Evolutionary conservation across 2,329 filamentous ascomycete genomes (phyloP).

Genomic region (Fusarium virguliforme): DNA sequence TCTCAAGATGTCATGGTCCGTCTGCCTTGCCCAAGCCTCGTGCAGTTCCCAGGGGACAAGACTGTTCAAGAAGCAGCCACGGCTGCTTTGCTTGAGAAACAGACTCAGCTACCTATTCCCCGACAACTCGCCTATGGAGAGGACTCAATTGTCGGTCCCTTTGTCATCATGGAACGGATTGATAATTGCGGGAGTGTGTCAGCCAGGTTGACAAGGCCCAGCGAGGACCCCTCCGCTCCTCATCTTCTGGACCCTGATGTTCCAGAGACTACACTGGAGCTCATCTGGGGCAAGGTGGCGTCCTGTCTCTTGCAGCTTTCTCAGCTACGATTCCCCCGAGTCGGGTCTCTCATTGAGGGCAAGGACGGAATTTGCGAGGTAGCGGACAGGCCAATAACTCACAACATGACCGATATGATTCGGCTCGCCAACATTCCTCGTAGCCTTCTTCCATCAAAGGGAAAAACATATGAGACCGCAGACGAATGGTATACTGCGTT

Average conservation of each 20-base stretch:
- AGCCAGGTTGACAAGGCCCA: background rate
- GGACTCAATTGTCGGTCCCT: slow-evolving; percentile 16
- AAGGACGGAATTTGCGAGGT: slow-evolving; percentile 50
- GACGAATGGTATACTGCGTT: slow-evolving; percentile 59
- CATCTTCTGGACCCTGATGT: slow-evolving; percentile 45
- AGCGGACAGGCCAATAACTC: slow-evolving; percentile 56
- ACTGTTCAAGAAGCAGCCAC: slow-evolving; percentile 32
- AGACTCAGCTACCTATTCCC: slow-evolving; percentile 27
- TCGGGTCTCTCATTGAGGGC: slow-evolving; percentile 57
- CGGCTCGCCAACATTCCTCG: slow-evolving; percentile 50
- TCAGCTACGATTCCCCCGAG: slow-evolving; percentile 54
- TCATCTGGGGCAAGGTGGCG: slow-evolving; percentile 58
- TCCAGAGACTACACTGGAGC: slow-evolving; percentile 42
- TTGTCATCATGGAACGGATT: slow-evolving; percentile 50
- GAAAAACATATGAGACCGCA: slow-evolving; percentile 47
- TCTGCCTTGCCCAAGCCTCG: slow-evolving; percentile 27
- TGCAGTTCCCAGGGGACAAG: slow-evolving; percentile 40
- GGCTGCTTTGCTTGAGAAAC: slow-evolving; percentile 15
- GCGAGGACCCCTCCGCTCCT: slow-evolving; percentile 45
- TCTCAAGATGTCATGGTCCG: slow-evolving; percentile 28
- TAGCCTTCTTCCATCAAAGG: slow-evolving; percentile 40
- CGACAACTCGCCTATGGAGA: slow-evolving; percentile 30
- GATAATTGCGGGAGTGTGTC: slow-evolving; percentile 50
- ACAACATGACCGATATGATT: slow-evolving; percentile 61
- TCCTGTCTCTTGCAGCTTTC: slow-evolving; percentile 60